Base-by-base conservation (phyloP, 2,329 filamentous ascomycete genomes). In the Didymella segeticola region DNA sequence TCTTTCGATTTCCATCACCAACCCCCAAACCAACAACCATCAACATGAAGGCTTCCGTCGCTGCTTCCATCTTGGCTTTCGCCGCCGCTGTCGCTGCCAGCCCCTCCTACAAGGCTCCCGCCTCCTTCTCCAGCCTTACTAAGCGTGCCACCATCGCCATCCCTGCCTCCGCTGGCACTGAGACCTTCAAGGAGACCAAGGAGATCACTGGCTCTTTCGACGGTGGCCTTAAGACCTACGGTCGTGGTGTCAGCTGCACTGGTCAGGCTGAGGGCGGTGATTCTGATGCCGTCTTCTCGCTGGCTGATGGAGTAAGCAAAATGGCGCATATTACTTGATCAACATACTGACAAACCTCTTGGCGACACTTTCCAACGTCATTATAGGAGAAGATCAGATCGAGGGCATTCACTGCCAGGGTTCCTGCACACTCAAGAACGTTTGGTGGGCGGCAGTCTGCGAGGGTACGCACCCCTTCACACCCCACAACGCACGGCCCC, bases 341-440 rank as follows among this genome's bases (percentile, higher is more conserved):
- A n/a, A n/a, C n/a, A n/a, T n/a, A 19, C 19, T 37, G 33, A 6
- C 11, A 22, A 12, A 20, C 9, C 19, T 22, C 33, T 36, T 20
- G 22, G 5, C 12, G 14, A 5, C 33, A 20, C 17, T 12, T n/a
- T n/a, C n/a, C n/a, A n/a, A n/a, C 62, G 80, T 78, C 67, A 82
- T 83, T 68, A 83, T 83, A 50, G 80, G 81, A 17, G 70, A 72
- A 26, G 76, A 78, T 53, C 77, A 82, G 63, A 74, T 77, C 20
- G 81, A 57, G 33, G 53, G 53, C 26, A 50, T 57, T 7, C 53
- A 57, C 33, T 57, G 53, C 27, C 43, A 58, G 82, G 66, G 80
- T 78, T 57, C 47, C 26, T 82, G 80, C 68, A 80, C 76, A 20
- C 68, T 81, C 27, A 72, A 74, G 48, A 78, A 78, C 58, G 76